Evolutionary conservation across 2,329 filamentous ascomycete species (phyloP).

Genomic region (Leptographium flavum): DNA sequence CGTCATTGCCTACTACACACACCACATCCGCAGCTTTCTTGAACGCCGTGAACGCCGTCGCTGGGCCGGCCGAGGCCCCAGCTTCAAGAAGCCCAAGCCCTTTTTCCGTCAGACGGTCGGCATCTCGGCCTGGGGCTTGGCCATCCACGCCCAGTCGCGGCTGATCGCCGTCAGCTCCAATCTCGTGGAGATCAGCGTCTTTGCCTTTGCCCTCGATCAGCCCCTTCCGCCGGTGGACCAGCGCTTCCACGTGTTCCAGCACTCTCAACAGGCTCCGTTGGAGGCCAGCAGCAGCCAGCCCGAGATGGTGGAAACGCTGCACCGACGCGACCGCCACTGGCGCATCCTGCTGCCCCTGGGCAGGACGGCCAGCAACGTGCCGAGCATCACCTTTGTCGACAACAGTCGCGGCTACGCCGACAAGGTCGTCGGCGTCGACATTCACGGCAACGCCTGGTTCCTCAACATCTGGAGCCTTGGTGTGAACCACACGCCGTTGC

Average conservation of each 20-base stretch:
- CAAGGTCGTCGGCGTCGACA: slow-evolving; percentile 35
- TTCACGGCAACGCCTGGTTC: slow-evolving; percentile 32
- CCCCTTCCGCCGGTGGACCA: slow-evolving; percentile 1
- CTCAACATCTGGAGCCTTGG: slow-evolving; percentile 36
- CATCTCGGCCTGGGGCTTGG: slow-evolving; percentile 75
- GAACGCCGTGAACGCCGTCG: slow-evolving; percentile 7
- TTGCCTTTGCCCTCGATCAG: slow-evolving; percentile 26
- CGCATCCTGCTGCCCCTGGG: slow-evolving; percentile 32
- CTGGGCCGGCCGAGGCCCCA: not conserved
- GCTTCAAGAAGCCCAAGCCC: slow-evolving; percentile 12
- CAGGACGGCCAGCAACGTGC: slow-evolving; percentile 29
- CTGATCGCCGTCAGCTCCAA: slow-evolving; percentile 82
- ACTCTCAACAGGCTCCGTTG: not conserved
- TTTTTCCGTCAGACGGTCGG: slow-evolving; percentile 70
- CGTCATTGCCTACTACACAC: slow-evolving; percentile 54
- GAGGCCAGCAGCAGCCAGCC: slow-evolving; percentile 3
- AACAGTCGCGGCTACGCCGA: slow-evolving; percentile 31
- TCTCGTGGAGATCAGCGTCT: slow-evolving; percentile 37
- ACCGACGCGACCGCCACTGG: slow-evolving; percentile 31
- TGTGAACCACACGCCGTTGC: slow-evolving; percentile 3
- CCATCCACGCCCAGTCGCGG: slow-evolving; percentile 66
- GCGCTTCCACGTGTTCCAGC: slow-evolving; percentile 11
- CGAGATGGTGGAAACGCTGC: slow-evolving; percentile 17
- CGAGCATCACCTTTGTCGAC: slow-evolving; percentile 36
- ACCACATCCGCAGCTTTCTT: slow-evolving; percentile 32